Conservation (phyloP, 805 yeast genomes). For the Pichia gijzeniarum region DNA sequence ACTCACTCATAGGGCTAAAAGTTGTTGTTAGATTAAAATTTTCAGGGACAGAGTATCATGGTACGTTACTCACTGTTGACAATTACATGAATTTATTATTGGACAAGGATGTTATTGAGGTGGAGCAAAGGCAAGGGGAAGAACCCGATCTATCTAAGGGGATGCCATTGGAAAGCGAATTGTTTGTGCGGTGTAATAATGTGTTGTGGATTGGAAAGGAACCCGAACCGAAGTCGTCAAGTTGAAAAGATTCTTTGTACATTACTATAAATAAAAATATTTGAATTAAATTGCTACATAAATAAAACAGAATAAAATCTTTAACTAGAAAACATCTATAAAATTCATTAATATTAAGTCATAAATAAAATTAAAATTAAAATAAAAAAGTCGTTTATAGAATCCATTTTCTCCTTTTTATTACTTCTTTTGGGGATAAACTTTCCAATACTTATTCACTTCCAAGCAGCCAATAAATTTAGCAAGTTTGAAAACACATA, state of each 20-base stretch:
- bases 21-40: conserved; percentile 83
- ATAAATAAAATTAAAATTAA: too few species aligned
- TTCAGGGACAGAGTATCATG: conserved; percentile 83
- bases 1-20: conserved; percentile 60
- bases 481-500: conserved; percentile 23
- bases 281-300: too few species aligned
- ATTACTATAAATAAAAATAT: too few species aligned
- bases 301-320: too few species aligned
- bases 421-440: conserved; percentile 5
- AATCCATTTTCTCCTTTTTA: not conserved
- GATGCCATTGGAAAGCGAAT: conserved; percentile 38
- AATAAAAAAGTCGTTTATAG: not conserved
- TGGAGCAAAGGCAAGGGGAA: conserved; percentile 39
- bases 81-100: conserved; percentile 88
- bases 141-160: conserved; percentile 36
- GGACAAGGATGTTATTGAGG: conserved; percentile 45
- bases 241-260: too few species aligned
- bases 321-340: not conserved
- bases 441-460: conserved; percentile 29
- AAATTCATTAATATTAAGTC: too few species aligned
- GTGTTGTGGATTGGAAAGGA: conserved; percentile 66
- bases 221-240: too few species aligned
- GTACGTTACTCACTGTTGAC: conserved; percentile 72
- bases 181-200: conserved; percentile 86
- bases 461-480: conserved; percentile 26